Conservation (phyloP, 225 moss, liverwort and hornwort genomes). For the Takakia lepidozioides region DNA sequence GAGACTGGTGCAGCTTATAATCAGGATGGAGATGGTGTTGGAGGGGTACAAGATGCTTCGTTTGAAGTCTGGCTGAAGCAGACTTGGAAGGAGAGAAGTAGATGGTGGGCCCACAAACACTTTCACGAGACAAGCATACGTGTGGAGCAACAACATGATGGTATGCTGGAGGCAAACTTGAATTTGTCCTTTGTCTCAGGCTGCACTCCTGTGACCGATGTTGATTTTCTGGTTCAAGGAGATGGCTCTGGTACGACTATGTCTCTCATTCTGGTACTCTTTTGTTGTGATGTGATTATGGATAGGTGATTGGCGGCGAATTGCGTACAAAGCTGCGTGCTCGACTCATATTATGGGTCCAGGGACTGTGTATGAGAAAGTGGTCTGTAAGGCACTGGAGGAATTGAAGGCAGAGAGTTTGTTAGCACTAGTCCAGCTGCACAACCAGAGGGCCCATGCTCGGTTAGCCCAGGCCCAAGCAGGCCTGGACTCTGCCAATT, state of each 20-base stretch:
- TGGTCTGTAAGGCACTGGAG: slow-evolving; percentile 27
- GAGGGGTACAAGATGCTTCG: slow-evolving; percentile 12
- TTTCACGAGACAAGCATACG: slow-evolving; percentile 31
- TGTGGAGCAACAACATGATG: slow-evolving; percentile 32
- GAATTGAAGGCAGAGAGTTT: slow-evolving; percentile 15
- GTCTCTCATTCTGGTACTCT: neutral
- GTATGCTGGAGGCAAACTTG: slow-evolving; percentile 13
- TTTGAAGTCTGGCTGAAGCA: slow-evolving; percentile 29
- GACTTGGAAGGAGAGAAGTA: slow-evolving; percentile 41
- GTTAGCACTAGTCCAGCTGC: slow-evolving; percentile 19
- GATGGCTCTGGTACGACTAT: neutral
- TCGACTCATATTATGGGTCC: slow-evolving; percentile 61
- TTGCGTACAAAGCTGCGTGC: slow-evolving; percentile 73
- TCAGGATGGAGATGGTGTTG: too few species aligned
- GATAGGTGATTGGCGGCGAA: slow-evolving; percentile 50
- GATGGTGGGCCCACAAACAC: slow-evolving; percentile 64
- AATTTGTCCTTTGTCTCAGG: neutral
- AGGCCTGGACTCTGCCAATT: too few species aligned
- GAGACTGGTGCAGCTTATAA: too few species aligned
- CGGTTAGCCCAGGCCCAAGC: too few species aligned
- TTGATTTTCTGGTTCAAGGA: neutral
- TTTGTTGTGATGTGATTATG: slow-evolving; percentile 7
- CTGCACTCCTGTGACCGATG: neutral
- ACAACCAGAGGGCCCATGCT: neutral
- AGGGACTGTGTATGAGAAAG: slow-evolving; percentile 21